Percentiles rank a stretch among this genome's conserved stretches.
Conservation (phyloP, 441 rosid genomes). For the Eruca vesicaria region DNA sequence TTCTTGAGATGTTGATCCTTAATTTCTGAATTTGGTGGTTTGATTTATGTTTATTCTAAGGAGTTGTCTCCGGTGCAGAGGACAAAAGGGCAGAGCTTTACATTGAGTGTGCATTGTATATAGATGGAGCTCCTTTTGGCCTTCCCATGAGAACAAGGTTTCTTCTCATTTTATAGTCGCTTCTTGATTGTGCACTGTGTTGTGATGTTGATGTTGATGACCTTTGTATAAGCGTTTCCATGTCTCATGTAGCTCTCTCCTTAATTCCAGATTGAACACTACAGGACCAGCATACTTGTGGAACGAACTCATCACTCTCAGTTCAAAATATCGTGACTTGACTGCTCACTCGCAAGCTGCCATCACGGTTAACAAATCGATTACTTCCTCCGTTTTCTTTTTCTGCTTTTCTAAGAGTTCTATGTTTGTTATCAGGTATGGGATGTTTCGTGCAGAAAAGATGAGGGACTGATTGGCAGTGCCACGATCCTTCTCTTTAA, state of each 20-base stretch:
- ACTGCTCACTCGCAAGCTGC: slow-evolving; percentile 87
- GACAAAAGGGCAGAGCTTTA: slow-evolving; percentile 65
- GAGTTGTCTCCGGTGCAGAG: slow-evolving; percentile 45
- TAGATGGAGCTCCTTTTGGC: slow-evolving; percentile 91
- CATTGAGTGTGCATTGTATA: slow-evolving; percentile 85
- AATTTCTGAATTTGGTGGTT: too few species aligned
- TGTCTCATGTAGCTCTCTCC: background rate
- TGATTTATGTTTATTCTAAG: slow-evolving; percentile 31
- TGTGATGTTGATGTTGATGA: too few species aligned
- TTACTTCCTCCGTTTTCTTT: background rate
- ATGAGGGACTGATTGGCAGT: slow-evolving; percentile 87
- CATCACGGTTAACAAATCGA: slow-evolving; percentile 57
- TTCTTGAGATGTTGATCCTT: background rate
- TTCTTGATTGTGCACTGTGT: too few species aligned
- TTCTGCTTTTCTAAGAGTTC: too few species aligned
- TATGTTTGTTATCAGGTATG: slow-evolving; percentile 84
- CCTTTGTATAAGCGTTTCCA: background rate
- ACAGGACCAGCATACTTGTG: slow-evolving; percentile 74
- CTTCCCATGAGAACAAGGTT: slow-evolving; percentile 91
- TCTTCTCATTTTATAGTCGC: background rate
- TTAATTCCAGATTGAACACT: slow-evolving; percentile 71
- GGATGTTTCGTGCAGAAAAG: slow-evolving; percentile 90
- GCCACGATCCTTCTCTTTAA: slow-evolving; percentile 90
- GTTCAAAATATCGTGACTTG: slow-evolving; percentile 85
- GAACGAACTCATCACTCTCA: slow-evolving; percentile 83